Evolutionary conservation across 768 basidiomycete genomes (phyloP).

Genomic region (Termitomyces heimii): DNA sequence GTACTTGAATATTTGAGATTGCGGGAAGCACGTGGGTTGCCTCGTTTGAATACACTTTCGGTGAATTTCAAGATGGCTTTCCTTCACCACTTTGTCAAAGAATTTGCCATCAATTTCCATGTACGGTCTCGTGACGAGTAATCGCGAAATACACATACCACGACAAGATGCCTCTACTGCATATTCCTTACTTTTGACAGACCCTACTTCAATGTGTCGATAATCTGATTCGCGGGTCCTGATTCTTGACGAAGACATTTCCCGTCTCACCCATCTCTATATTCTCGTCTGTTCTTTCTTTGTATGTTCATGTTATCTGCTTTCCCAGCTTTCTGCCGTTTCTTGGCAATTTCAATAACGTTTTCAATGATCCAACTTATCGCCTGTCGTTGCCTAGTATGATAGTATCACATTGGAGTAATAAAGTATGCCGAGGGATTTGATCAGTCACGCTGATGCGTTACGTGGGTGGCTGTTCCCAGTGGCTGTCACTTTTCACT

Average conservation of each 20-base stretch:
- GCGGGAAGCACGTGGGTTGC: constrained; percentile 9
- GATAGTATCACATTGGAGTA: neutral
- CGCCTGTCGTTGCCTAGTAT: neutral
- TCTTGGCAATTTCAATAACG: neutral
- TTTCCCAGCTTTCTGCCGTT: neutral
- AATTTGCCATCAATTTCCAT: constrained; percentile 2
- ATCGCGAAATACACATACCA: neutral
- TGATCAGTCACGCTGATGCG: constrained; percentile 2
- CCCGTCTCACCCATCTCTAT: neutral
- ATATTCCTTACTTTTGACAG: neutral
- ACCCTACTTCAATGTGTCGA: neutral
- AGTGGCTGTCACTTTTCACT: constrained; percentile 9
- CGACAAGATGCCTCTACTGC: neutral
- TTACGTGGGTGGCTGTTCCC: neutral
- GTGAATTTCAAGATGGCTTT: constrained; percentile 12
- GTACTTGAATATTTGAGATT: constrained; percentile 11
- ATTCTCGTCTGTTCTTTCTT: neutral
- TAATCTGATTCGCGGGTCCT: neutral
- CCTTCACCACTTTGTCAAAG: constrained; percentile 9
- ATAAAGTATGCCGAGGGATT: neutral
- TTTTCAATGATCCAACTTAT: neutral
- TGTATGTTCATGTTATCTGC: neutral
- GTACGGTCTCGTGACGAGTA: constrained; percentile 1
- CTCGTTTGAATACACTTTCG: constrained; percentile 7
- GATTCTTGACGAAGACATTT: neutral